Percentiles rank a stretch among this genome's conserved stretches.
phyloP scores from a whole-genome alignment of 257 asterid species.

The Solanum gandarillasii region DNA sequence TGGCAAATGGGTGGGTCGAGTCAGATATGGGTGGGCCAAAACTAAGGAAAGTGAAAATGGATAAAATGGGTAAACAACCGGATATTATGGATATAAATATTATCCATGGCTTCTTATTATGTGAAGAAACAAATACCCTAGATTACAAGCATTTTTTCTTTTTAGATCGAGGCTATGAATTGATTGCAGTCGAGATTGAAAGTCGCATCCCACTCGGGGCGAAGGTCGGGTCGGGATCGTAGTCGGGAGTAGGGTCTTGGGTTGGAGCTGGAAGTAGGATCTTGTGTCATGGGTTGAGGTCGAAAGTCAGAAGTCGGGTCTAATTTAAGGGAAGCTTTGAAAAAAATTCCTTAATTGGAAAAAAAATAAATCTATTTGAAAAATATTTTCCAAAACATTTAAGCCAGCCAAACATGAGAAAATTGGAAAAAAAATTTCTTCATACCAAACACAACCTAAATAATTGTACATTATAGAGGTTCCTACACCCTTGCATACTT shows the following conservation, averaged over 20 bases:
- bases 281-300: neutral
- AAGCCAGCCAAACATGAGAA: neutral
- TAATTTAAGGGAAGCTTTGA: neutral
- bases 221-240: neutral
- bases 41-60: neutral
- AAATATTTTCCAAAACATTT: neutral
- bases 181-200: neutral
- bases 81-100: neutral
- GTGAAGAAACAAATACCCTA: neutral
- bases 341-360: neutral
- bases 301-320: neutral
- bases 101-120: neutral
- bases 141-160: neutral
- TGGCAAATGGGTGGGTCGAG: neutral
- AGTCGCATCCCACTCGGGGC: neutral
- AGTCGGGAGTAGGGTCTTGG: neutral
- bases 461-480: neutral
- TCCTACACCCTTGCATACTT: neutral
- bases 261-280: neutral
- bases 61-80: neutral
- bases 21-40: neutral
- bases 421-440: neutral
- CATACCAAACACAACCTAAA: neutral
- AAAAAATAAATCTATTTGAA: neutral
- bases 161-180: neutral